Evolutionary conservation across 345 rosid genomes (phyloP).

Genomic region (Boechera stricta): DNA sequence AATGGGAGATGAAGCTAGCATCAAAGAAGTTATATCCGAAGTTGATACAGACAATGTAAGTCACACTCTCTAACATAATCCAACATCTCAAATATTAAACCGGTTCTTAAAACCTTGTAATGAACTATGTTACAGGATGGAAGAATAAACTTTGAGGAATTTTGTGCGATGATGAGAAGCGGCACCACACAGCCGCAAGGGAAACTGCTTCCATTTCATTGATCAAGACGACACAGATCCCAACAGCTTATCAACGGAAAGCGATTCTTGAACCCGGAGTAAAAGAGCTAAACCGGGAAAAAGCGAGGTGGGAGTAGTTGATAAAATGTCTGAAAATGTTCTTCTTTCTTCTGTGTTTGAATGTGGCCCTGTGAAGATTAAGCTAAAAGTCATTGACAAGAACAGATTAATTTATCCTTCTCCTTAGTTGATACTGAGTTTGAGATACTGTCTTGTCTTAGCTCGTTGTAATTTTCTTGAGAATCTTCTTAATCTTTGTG

Average conservation of each 20-base stretch:
- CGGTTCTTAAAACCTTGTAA: neutral
- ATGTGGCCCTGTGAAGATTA: no score
- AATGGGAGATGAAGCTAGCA: slow-evolving; percentile 82
- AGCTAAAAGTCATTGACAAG: no score
- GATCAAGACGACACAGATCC: slow-evolving; percentile 18
- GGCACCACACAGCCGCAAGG: slow-evolving; percentile 59
- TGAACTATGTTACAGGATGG: slow-evolving; percentile 63
- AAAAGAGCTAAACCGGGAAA: slow-evolving; percentile 18
- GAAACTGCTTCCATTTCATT: slow-evolving; percentile 48
- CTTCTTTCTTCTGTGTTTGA: neutral
- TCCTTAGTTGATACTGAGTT: slow-evolving; percentile 26
- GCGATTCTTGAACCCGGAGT: slow-evolving; percentile 1
- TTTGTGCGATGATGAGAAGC: slow-evolving; percentile 94
- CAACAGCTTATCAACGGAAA: neutral
- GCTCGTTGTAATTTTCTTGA: slow-evolving; percentile 7
- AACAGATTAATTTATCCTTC: neutral
- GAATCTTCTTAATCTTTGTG: neutral
- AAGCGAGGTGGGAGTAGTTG: slow-evolving; percentile 31
- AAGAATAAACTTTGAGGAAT: slow-evolving; percentile 86
- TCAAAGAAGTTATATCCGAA: slow-evolving; percentile 79
- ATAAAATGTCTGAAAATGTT: slow-evolving; percentile 10
- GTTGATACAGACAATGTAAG: slow-evolving; percentile 94
- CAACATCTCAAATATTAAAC: neutral
- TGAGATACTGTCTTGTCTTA: slow-evolving; percentile 11
- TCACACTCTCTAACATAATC: neutral